phyloP scores from a whole-genome alignment of 495 filamentous ascomycete genomes.

The Daldinia grandis region DNA sequence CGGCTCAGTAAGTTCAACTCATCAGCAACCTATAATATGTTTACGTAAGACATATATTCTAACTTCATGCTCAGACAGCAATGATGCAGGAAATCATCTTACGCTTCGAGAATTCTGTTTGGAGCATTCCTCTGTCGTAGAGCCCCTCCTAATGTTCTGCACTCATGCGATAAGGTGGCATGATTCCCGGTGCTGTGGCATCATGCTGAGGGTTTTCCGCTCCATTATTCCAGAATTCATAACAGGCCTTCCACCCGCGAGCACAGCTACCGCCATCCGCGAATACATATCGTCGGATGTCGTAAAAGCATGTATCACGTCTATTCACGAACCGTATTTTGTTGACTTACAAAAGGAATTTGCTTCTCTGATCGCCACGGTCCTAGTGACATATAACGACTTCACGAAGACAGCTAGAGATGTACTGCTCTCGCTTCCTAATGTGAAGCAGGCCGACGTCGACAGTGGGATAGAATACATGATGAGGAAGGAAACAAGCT shows the following conservation, averaged over 20 bases:
- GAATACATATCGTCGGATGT: constrained; percentile 91
- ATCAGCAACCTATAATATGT: neutral
- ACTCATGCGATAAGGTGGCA: constrained; percentile 89
- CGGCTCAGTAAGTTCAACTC: constrained; percentile 58
- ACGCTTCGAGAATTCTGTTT: constrained; percentile 82
- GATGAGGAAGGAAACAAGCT: constrained; percentile 56
- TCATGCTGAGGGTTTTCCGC: constrained; percentile 83
- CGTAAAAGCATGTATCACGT: constrained; percentile 82
- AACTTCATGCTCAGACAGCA: neutral
- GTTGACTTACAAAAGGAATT: constrained; percentile 96
- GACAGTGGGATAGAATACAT: constrained; percentile 68
- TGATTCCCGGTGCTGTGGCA: constrained; percentile 85
- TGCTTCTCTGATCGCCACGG: constrained; percentile 84
- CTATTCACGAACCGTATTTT: constrained; percentile 93
- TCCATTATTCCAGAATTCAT: constrained; percentile 78
- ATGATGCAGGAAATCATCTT: constrained; percentile 50
- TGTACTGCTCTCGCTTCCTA: constrained; percentile 62
- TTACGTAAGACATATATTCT: constrained; percentile 25
- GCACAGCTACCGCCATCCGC: constrained; percentile 71
- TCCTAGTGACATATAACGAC: constrained; percentile 75
- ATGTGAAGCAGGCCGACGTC: constrained; percentile 64
- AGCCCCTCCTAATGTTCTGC: constrained; percentile 89
- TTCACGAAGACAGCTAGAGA: constrained; percentile 67
- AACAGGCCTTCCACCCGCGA: constrained; percentile 52
- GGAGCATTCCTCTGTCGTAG: constrained; percentile 77